phyloP scores from a whole-genome alignment of 148 eudicot species.

The Amaranthus cruentus region DNA sequence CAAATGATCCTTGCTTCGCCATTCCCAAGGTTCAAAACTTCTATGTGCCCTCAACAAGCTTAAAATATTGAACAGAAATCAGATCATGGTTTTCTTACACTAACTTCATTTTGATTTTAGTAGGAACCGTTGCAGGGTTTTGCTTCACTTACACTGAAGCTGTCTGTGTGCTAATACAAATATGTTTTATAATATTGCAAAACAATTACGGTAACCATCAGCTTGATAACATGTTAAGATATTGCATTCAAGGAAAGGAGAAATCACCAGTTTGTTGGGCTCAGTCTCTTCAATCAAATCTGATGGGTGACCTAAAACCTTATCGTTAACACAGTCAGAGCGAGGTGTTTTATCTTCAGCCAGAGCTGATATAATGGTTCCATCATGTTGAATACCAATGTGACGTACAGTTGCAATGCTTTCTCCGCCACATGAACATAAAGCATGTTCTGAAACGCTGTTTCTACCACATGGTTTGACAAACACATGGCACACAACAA shows the following conservation, averaged over 20 bases:
- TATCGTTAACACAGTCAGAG: conserved; percentile 25
- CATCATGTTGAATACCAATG: conserved; percentile 50
- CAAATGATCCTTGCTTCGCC: too few relatives aligned
- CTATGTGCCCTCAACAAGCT: too few relatives aligned
- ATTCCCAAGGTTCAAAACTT: too few relatives aligned
- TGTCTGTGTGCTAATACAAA: too few relatives aligned
- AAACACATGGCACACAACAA: conserved; percentile 49
- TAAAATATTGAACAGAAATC: too few relatives aligned
- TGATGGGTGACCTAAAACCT: conserved; percentile 16
- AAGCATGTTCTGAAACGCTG: conserved; percentile 32
- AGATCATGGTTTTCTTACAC: too few relatives aligned
- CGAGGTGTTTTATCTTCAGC: conserved; percentile 30
- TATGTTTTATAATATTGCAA: too few relatives aligned
- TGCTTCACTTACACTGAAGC: too few relatives aligned
- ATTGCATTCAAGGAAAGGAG: background rate
- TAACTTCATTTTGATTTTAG: too few relatives aligned
- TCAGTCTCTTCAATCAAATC: conserved; percentile 19
- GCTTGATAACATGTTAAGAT: background rate
- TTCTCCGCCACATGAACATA: conserved; percentile 47
- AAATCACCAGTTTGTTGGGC: conserved; percentile 29
- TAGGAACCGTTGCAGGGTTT: too few relatives aligned
- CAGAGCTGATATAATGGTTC: conserved; percentile 24
- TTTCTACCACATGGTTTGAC: conserved; percentile 28
- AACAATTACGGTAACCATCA: too few relatives aligned
- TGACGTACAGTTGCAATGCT: conserved; percentile 44